phyloP scores from a whole-genome alignment of 108 stramenopile genomes.

The Epithemia pelagica region DNA sequence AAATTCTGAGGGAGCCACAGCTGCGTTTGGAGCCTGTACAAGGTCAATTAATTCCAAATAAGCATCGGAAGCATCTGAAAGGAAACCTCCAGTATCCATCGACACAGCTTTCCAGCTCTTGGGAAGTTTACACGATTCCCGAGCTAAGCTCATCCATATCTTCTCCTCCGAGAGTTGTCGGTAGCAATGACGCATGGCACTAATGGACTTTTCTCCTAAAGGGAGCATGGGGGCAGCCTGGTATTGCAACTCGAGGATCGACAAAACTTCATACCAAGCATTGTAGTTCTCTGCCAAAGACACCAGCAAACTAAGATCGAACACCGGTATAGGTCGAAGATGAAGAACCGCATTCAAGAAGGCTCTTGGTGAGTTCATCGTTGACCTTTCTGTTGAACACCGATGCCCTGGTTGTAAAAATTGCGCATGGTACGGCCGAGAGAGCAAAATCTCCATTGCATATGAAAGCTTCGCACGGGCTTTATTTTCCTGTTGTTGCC shows the following conservation, averaged over 20 bases:
- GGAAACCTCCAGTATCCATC: conserved; percentile 63
- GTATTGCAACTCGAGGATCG: conserved; percentile 47
- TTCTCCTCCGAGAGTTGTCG: conserved; percentile 48
- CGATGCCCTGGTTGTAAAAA: conserved; percentile 23
- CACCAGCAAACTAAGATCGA: conserved; percentile 47
- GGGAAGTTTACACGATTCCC: conserved; percentile 32
- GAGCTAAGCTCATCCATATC: conserved; percentile 35
- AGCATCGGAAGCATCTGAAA: conserved; percentile 53
- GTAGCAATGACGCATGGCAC: conserved; percentile 52
- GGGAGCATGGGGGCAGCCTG: conserved; percentile 15
- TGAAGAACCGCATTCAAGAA: conserved; percentile 37
- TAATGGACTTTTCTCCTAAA: conserved; percentile 14
- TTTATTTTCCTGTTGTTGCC: conserved; percentile 20
- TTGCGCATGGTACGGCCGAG: conserved; percentile 65
- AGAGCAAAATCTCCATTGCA: conserved; percentile 56
- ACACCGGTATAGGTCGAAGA: conserved; percentile 48
- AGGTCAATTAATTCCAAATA: conserved; percentile 53
- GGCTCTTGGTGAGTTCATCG: conserved; percentile 36
- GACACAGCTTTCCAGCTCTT: conserved; percentile 53
- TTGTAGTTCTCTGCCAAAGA: conserved; percentile 60
- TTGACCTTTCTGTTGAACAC: background rate
- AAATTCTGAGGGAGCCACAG: conserved; percentile 32
- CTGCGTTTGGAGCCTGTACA: conserved; percentile 21
- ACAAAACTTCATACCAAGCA: conserved; percentile 59
- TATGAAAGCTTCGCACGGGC: conserved; percentile 30